Evolutionary conservation across 2,329 filamentous ascomycete species (phyloP).

Genomic region (Dactylonectria estremocensis): DNA sequence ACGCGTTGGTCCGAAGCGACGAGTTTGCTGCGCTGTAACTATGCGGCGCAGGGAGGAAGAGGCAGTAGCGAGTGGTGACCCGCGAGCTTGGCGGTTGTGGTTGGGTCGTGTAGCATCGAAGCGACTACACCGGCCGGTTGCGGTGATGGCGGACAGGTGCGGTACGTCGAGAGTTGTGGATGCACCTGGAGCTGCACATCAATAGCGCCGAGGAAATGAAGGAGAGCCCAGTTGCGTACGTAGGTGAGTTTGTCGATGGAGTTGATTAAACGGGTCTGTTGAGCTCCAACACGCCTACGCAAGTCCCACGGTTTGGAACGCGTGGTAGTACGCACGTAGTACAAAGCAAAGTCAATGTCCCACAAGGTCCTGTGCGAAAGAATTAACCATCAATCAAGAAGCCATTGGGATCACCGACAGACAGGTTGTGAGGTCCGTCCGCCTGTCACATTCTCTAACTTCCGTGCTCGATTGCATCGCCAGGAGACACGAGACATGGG

Average conservation of each 20-base stretch:
- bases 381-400: slow-evolving; percentile 12
- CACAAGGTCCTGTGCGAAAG: background rate
- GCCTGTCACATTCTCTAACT: background rate
- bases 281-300: background rate
- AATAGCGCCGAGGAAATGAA: background rate
- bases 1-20: slow-evolving; percentile 34
- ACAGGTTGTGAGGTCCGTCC: background rate
- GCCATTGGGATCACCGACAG: slow-evolving; percentile 11
- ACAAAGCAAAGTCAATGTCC: slow-evolving; percentile 3
- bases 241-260: background rate
- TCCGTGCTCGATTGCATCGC: background rate
- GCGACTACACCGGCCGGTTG: background rate
- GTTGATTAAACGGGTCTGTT: background rate
- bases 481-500: slow-evolving; percentile 11
- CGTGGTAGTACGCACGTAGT: background rate
- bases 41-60: background rate
- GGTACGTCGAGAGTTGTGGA: background rate
- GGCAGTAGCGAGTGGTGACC: background rate
- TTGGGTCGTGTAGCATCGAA: background rate
- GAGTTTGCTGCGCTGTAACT: background rate
- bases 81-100: background rate
- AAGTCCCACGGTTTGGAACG: background rate
- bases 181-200: background rate
- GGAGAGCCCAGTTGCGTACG: background rate
- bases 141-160: background rate